Percentiles rank a stretch among this genome's conserved stretches.
These are phyloP conservation scores for Vitis cinerea DNA, from an alignment of 164 flowering plant genomes.

Conservation along the genomic window DNA sequence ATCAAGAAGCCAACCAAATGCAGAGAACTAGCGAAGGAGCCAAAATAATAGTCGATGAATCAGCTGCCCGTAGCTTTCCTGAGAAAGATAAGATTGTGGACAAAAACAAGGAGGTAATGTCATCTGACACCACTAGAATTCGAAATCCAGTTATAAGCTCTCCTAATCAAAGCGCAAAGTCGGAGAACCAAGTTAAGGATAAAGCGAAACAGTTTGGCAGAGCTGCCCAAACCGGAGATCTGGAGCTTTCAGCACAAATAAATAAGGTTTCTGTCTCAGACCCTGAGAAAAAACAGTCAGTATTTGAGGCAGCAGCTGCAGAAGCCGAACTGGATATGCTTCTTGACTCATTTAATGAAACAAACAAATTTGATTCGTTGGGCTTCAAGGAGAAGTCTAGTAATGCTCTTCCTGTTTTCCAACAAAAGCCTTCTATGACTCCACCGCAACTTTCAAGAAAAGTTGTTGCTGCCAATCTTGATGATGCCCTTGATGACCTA, in stretches of 20 bases:
- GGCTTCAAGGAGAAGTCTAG: slow-evolving; percentile 7
- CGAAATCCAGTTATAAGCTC: neutral
- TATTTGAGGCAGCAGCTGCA: slow-evolving; percentile 48
- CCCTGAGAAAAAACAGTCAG: slow-evolving; percentile 14
- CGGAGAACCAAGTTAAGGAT: slow-evolving; percentile 1
- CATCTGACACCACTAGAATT: neutral
- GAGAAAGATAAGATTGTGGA: slow-evolving; percentile 4
- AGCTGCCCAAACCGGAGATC: slow-evolving; percentile 10
- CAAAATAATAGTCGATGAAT: slow-evolving; percentile 7
- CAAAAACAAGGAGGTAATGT: neutral
- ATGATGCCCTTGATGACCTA: slow-evolving; percentile 51
- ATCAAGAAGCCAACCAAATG: slow-evolving; percentile 14
- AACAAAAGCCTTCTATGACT: slow-evolving; percentile 8
- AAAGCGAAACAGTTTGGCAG: slow-evolving; percentile 2
- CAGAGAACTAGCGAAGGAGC: slow-evolving; percentile 14
- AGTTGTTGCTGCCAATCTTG: slow-evolving; percentile 20
- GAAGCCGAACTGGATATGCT: slow-evolving; percentile 82
- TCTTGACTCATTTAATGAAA: slow-evolving; percentile 55
- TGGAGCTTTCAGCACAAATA: slow-evolving; percentile 10
- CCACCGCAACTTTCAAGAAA: slow-evolving; percentile 13
- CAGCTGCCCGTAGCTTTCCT: neutral
- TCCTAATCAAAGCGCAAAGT: neutral
- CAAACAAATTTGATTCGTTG: slow-evolving; percentile 27
- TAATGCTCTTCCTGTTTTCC: neutral
- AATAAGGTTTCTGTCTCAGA: slow-evolving; percentile 9